Conservation (phyloP, 2,329 filamentous ascomycete species). For the Colletotrichum cuscutae region DNA sequence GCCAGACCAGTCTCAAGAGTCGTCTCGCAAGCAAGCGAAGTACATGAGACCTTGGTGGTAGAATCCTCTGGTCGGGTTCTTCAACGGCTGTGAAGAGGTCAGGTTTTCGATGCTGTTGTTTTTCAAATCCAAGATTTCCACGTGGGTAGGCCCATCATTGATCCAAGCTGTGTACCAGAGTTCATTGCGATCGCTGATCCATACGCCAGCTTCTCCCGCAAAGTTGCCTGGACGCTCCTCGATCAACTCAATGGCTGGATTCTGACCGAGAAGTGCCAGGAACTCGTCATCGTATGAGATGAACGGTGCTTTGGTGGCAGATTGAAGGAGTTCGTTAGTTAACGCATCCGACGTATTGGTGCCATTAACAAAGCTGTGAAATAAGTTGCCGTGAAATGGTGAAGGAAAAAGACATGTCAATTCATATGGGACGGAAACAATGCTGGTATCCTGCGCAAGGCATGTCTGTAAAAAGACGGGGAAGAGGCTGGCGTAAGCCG, state of each 20-base stretch:
- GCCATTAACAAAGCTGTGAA: not conserved
- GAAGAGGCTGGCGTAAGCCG: not conserved
- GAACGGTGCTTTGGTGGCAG: not conserved
- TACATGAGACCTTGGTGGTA: not conserved
- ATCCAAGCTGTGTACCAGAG: not conserved
- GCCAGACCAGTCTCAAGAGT: not conserved
- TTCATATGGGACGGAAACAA: not conserved
- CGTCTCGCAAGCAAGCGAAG: not conserved
- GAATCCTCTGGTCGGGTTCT: not conserved
- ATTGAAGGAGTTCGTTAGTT: not conserved
- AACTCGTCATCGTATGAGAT: not conserved
- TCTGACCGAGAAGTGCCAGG: not conserved
- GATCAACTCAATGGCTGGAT: not conserved
- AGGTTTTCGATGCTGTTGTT: not conserved
- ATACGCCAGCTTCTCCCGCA: not conserved
- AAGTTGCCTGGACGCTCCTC: not conserved
- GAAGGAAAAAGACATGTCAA: not conserved
- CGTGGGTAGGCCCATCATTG: not conserved
- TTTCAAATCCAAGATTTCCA: not conserved
- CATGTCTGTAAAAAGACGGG: not conserved
- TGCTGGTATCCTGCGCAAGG: not conserved
- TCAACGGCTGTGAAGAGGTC: not conserved
- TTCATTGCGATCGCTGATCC: not conserved
- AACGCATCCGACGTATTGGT: not conserved
- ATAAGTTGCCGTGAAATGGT: not conserved